Base-by-base conservation (phyloP, 768 basidiomycete genomes). In the Termitomyces bulborhizus region DNA sequence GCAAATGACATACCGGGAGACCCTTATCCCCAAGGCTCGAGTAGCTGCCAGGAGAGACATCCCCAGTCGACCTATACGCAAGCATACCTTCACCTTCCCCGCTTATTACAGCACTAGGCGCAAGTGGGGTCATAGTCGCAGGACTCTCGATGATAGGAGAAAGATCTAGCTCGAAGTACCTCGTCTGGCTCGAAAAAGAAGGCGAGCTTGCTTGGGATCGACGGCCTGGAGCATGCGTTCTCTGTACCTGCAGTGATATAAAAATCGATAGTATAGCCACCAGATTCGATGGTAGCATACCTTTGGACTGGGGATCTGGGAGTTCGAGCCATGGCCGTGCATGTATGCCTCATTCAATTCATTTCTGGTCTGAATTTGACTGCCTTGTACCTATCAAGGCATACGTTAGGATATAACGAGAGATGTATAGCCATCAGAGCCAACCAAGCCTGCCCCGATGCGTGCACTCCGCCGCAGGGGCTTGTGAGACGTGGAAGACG, bases 101-200 rank as follows among this genome's bases (percentile, higher is more conserved):
- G 6, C 34, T 40, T 45, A 60, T 54, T 2, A 55, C 42, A 18
- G 37, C 41, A 27, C 55, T 59, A 12, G 58, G 51, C 7, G 58
- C 55, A 11, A 55, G 46, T 4, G 53, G 37, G 1, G 7, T 31
- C 46, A 37, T 11, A 9, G 32, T 24, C 1, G 32, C n/a, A 12
- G 56, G 53, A 42, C 31, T 46, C 41, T 60, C 59, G 21, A 60
- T 55, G 42, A 60, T 60, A 16, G 59, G 59, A 36, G 59, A 60
- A 26, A 60, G 50, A 3, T 60, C 59, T 6, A 60, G 26, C 40
- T 57, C 59, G 27, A 60, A 60, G 24, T 41, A 57, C 44, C 51
- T 57, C 40, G 60, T 53, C 24, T 57, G 56, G 40, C 53, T 46
- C 13, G 59, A 39, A 40, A 42, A 53, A 6, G 58, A 53, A 27